A percentile compares a stretch with the other conserved stretches of the same genome.
These are phyloP conservation scores for Botryotinia convoluta DNA, from an alignment of 2,329 filamentous ascomycete genomes.

Conservation along the genomic window DNA sequence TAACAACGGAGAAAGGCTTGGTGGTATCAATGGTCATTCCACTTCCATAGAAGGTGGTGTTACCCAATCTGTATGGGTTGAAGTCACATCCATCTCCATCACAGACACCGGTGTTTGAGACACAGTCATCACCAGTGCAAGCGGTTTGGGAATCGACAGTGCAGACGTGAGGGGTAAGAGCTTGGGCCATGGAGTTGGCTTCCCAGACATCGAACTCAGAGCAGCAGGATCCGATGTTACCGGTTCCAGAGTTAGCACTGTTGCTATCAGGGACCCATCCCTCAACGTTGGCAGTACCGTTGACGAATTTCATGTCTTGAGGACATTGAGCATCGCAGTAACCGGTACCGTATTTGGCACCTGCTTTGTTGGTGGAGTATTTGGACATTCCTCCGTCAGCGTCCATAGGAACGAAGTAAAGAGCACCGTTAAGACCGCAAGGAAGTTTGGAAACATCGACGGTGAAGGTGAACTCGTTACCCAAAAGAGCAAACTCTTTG, in stretches of 20 bases:
- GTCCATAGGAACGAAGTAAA: slow-evolving; percentile 65
- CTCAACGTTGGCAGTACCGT: slow-evolving; percentile 49
- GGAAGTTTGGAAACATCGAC: slow-evolving; percentile 65
- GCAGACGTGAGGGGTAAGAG: slow-evolving; percentile 58
- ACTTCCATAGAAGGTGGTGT: slow-evolving; percentile 53
- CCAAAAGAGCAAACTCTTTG: slow-evolving; percentile 55
- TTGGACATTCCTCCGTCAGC: slow-evolving; percentile 54
- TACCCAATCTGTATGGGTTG: slow-evolving; percentile 57
- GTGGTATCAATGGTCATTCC: slow-evolving; percentile 51
- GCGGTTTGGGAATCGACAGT: slow-evolving; percentile 40
- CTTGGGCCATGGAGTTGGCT: slow-evolving; percentile 55
- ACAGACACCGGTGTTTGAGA: slow-evolving; percentile 39
- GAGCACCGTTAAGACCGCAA: slow-evolving; percentile 69
- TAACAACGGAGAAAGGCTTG: slow-evolving; percentile 54
- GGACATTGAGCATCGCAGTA: slow-evolving; percentile 28
- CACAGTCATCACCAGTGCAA: slow-evolving; percentile 11
- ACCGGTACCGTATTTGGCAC: slow-evolving; percentile 44
- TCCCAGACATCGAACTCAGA: slow-evolving; percentile 70
- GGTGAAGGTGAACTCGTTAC: slow-evolving; percentile 56
- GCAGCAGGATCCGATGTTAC: slow-evolving; percentile 51
- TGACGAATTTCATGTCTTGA: slow-evolving; percentile 47
- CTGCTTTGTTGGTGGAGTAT: slow-evolving; percentile 49
- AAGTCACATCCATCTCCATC: slow-evolving; percentile 60
- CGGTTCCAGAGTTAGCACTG: slow-evolving; percentile 52
- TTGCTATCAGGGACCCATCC: slow-evolving; percentile 48